Conservation (phyloP, 2,329 filamentous ascomycete species). For the Diaporthe aspalathi region DNA sequence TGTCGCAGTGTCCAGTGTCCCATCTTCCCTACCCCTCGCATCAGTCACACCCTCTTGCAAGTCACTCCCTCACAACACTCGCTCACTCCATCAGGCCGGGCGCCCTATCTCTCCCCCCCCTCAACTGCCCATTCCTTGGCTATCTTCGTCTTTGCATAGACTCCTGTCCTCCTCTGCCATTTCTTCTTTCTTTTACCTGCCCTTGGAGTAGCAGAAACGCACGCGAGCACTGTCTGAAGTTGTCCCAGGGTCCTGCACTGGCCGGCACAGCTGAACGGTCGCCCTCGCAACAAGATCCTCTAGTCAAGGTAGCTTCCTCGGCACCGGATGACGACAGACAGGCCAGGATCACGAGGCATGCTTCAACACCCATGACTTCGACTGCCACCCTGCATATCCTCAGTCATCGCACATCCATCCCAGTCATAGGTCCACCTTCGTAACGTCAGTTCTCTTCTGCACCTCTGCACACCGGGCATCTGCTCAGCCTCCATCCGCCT, state of each 20-base stretch:
- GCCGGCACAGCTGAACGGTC: conserved; percentile 8
- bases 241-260: background rate
- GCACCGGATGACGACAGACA: conserved; percentile 38
- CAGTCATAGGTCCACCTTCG: conserved; percentile 36
- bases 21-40: conserved; percentile 22
- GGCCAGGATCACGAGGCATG: conserved; percentile 38
- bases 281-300: conserved; percentile 3
- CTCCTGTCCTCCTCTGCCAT: background rate
- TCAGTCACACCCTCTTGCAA: conserved; percentile 15
- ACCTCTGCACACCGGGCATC: conserved; percentile 29
- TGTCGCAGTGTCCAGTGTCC: conserved; percentile 10
- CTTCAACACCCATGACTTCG: conserved; percentile 39
- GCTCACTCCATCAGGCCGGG: conserved; percentile 17
- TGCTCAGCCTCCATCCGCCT: conserved; percentile 28
- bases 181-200: background rate
- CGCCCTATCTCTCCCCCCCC: conserved; percentile 6
- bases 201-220: background rate
- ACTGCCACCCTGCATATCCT: conserved; percentile 33
- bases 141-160: conserved; percentile 4
- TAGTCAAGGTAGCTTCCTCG: conserved; percentile 33
- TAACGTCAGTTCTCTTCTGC: conserved; percentile 25
- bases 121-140: conserved; percentile 6
- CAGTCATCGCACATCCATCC: conserved; percentile 31
- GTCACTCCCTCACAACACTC: conserved; percentile 10
- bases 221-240: background rate